phyloP scores from a whole-genome alignment of 1,284 basidiomycete genomes.

The Sporisorium exsertum region DNA sequence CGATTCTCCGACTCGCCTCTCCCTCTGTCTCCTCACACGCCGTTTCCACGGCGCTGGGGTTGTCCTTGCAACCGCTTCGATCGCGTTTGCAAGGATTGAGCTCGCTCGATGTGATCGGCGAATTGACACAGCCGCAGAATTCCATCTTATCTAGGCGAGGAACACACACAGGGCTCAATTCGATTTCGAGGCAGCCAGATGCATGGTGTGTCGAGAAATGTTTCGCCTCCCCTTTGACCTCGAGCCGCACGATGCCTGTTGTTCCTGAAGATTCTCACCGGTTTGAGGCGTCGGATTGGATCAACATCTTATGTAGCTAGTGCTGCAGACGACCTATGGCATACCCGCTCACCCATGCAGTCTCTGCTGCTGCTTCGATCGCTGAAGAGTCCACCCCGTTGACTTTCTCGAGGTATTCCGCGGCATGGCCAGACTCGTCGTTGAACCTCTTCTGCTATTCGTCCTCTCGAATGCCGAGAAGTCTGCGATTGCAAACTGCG shows the following conservation, averaged over 20 bases:
- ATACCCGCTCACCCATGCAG: not conserved
- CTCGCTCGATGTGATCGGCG: not conserved
- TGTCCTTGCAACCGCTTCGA: not conserved
- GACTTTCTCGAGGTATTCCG: not conserved
- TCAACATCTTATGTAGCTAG: not conserved
- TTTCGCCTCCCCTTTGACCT: too few species aligned
- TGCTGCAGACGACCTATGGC: not conserved
- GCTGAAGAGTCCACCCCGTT: not conserved
- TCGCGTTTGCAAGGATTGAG: not conserved
- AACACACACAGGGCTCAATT: not conserved
- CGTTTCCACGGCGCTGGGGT: not conserved
- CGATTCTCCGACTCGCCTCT: not conserved
- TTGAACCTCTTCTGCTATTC: not conserved
- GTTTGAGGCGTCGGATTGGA: not conserved
- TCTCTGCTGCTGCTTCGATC: constrained; percentile 5
- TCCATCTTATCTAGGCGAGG: constrained; percentile 4
- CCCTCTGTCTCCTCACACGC: not conserved
- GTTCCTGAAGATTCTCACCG: too few species aligned
- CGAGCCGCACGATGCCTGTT: not conserved
- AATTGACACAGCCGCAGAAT: not conserved
- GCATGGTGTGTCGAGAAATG: too few species aligned
- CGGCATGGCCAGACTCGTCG: not conserved
- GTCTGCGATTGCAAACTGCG: too few species aligned
- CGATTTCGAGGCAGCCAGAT: too few species aligned
- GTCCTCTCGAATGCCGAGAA: not conserved